Evolutionary conservation across 2,329 filamentous ascomycete species (phyloP).

Genomic region (Shiraia sp.): DNA sequence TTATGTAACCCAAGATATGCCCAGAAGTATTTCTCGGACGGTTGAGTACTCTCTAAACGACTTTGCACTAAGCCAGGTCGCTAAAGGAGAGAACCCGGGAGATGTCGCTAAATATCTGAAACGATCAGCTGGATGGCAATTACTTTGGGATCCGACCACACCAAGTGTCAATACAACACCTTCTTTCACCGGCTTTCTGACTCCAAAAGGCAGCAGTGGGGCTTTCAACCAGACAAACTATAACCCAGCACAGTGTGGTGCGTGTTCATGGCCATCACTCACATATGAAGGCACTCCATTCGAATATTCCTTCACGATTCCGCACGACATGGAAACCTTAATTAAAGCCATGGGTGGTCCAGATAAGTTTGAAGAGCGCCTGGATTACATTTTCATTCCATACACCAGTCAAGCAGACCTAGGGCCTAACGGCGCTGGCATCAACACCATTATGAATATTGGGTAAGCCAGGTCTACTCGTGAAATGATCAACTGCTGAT

Average conservation of each 20-base stretch:
- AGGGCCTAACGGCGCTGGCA: conserved; percentile 42
- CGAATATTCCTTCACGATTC: conserved; percentile 46
- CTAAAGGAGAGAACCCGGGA: conserved; percentile 39
- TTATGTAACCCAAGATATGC: conserved; percentile 55
- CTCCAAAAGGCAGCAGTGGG: conserved; percentile 20
- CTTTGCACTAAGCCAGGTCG: conserved; percentile 44
- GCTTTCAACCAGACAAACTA: conserved; percentile 29
- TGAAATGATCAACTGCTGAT: neutral
- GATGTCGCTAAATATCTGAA: conserved; percentile 44
- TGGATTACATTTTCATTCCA: conserved; percentile 45
- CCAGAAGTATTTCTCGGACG: conserved; percentile 40
- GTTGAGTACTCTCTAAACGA: conserved; percentile 48
- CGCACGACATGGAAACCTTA: conserved; percentile 44
- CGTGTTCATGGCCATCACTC: conserved; percentile 40
- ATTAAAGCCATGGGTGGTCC: conserved; percentile 45
- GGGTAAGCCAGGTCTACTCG: conserved; percentile 3
- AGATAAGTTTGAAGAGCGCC: conserved; percentile 36
- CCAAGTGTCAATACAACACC: conserved; percentile 26
- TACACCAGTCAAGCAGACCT: conserved; percentile 38
- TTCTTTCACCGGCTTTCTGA: conserved; percentile 22
- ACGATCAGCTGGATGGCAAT: conserved; percentile 33
- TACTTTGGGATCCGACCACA: conserved; percentile 16
- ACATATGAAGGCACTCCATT: conserved; percentile 46
- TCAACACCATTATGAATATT: conserved; percentile 57
- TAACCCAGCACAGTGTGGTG: conserved; percentile 43